Conservation (phyloP, 768 basidiomycete species). For the Leucosporidium scottii region DNA sequence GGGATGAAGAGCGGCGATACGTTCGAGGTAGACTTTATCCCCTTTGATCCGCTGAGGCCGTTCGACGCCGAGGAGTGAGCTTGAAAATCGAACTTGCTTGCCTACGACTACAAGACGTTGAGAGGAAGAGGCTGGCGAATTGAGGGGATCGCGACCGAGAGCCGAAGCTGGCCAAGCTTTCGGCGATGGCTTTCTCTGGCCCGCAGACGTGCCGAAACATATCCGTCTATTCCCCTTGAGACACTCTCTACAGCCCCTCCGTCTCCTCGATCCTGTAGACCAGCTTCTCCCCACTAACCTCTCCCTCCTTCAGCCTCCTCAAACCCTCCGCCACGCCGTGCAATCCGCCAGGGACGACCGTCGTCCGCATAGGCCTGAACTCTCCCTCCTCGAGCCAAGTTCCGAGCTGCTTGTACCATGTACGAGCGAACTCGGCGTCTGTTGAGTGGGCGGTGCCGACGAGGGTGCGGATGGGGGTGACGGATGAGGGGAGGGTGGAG, state of each 20-base stretch:
- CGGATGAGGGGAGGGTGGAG: background rate
- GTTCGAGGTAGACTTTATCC: too few relatives aligned
- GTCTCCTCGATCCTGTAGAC: constrained; percentile 36
- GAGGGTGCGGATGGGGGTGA: constrained; percentile 22
- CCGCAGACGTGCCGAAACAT: too few relatives aligned
- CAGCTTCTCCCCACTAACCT: constrained; percentile 35
- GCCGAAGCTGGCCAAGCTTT: too few relatives aligned
- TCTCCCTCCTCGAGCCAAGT: constrained; percentile 31
- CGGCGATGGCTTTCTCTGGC: too few relatives aligned
- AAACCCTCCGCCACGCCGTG: constrained; percentile 35
- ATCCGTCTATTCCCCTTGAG: too few relatives aligned
- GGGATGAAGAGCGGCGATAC: too few relatives aligned
- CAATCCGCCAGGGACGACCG: constrained; percentile 35
- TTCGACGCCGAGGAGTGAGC: too few relatives aligned
- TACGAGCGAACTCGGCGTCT: constrained; percentile 23
- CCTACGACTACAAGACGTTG: too few relatives aligned
- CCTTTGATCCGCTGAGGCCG: too few relatives aligned
- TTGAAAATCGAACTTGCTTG: too few relatives aligned
- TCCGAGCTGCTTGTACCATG: constrained; percentile 29
- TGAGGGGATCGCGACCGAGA: too few relatives aligned
- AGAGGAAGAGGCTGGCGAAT: too few relatives aligned
- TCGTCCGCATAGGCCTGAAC: constrained; percentile 30
- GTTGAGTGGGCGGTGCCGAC: constrained; percentile 26
- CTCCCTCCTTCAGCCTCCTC: constrained; percentile 28
- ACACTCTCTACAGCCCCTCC: constrained; percentile 17